These are phyloP conservation scores for Ramaria sp. DNA, from an alignment of 768 basidiomycete species.

Conservation along the genomic window DNA sequence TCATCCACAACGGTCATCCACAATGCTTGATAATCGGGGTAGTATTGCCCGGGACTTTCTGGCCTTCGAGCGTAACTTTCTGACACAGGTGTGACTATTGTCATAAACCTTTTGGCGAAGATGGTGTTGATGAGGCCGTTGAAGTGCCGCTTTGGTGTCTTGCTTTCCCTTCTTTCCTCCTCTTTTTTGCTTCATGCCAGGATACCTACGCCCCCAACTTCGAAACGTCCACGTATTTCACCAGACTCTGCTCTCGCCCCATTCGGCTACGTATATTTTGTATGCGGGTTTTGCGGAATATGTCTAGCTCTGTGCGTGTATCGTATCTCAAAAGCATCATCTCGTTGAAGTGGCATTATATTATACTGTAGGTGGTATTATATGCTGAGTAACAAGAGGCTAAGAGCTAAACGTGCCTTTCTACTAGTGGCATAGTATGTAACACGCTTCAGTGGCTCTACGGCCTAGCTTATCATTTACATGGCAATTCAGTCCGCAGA, in stretches of 20 bases:
- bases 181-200: conserved; percentile 7
- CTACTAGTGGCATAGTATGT: conserved; percentile 4
- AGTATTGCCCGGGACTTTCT: conserved; percentile 9
- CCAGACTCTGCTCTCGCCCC: conserved; percentile 1
- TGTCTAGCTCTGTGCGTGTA: conserved; percentile 8
- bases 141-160: conserved; percentile 8
- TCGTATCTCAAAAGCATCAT: not conserved
- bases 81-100: not conserved
- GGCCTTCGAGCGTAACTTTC: conserved; percentile 8
- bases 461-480: not conserved
- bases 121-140: too few species aligned
- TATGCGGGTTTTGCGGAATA: conserved; percentile 1
- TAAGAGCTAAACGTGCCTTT: conserved; percentile 1
- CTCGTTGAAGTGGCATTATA: not conserved
- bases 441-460: not conserved
- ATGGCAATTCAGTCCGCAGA: not conserved
- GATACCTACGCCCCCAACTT: not conserved
- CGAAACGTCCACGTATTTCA: not conserved
- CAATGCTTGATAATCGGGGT: conserved; percentile 2
- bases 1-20: too few species aligned
- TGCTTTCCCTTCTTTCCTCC: conserved; percentile 7
- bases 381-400: not conserved
- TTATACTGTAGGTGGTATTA: conserved; percentile 1
- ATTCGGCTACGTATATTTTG: conserved; percentile 7
- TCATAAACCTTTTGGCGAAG: too few species aligned